Percentiles rank a stretch among this genome's conserved stretches.
Conservation (phyloP, 768 basidiomycete genomes). For the Rhodotorula babjevae region DNA sequence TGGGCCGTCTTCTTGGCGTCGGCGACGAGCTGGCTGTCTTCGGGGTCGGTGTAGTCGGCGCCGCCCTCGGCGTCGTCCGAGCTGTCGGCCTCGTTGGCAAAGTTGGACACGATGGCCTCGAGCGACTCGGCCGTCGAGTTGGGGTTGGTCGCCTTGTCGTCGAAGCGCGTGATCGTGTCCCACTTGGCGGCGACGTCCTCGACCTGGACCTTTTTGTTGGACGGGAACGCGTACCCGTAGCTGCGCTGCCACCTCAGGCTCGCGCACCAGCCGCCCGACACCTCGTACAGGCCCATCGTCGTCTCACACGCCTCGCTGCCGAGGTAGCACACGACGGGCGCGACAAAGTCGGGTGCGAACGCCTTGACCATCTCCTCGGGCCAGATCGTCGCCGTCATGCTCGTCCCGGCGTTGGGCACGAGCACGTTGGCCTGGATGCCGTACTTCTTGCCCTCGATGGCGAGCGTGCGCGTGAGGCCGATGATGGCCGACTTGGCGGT, state of each 20-base stretch:
- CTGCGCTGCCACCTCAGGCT: constrained; percentile 89
- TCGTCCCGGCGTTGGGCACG: constrained; percentile 41
- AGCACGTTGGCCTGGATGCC: constrained; percentile 72
- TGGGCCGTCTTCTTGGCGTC: constrained; percentile 66
- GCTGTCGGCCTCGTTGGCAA: constrained; percentile 51
- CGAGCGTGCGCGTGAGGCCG: constrained; percentile 81
- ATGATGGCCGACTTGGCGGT: constrained; percentile 90
- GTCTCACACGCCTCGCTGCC: constrained; percentile 71
- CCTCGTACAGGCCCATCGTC: constrained; percentile 74
- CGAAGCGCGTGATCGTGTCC: constrained; percentile 77
- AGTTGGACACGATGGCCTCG: constrained; percentile 64
- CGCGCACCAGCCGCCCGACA: constrained; percentile 84
- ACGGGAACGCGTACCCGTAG: constrained; percentile 80
- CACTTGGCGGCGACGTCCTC: constrained; percentile 77
- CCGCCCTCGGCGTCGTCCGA: constrained; percentile 6
- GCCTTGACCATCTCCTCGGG: constrained; percentile 45
- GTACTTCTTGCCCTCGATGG: constrained; percentile 85
- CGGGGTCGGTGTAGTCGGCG: constrained; percentile 54
- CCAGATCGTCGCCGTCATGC: constrained; percentile 39
- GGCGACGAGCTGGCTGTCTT: constrained; percentile 75
- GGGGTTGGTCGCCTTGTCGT: constrained; percentile 78
- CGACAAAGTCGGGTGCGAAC: constrained; percentile 76
- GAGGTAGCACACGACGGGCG: constrained; percentile 87
- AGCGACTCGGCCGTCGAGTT: constrained; percentile 67
- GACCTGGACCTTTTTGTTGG: constrained; percentile 65